A percentile compares a stretch with the other conserved stretches of the same genome.
These are phyloP conservation scores for Karstenula rhodostoma DNA, from an alignment of 2,329 filamentous ascomycete genomes.

Conservation along the genomic window DNA sequence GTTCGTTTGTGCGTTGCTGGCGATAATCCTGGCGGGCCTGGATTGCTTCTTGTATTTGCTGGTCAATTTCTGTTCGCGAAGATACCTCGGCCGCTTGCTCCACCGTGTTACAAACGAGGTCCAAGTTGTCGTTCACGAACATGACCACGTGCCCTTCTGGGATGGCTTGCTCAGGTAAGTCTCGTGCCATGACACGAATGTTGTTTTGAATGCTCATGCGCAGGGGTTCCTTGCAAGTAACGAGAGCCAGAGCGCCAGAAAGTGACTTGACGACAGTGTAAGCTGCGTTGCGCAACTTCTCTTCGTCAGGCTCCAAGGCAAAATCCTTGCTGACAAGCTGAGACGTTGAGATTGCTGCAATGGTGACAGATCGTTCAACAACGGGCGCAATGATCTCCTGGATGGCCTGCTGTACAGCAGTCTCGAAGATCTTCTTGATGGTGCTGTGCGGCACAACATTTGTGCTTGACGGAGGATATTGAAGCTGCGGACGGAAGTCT, in stretches of 20 bases:
- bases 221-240: conserved; percentile 98
- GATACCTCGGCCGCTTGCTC: conserved; percentile 95
- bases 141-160: conserved; percentile 96
- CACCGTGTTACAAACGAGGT: conserved; percentile 90
- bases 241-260: conserved; percentile 89
- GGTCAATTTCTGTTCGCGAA: conserved; percentile 92
- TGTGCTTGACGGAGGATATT: conserved; percentile 74
- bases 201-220: conserved; percentile 98
- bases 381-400: conserved; percentile 97
- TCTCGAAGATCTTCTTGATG: conserved; percentile 77
- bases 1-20: conserved; percentile 77
- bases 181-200: conserved; percentile 81
- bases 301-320: conserved; percentile 88
- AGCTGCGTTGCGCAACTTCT: conserved; percentile 83
- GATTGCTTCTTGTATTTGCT: conserved; percentile 84
- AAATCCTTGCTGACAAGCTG: conserved; percentile 98
- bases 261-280: conserved; percentile 95
- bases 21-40: conserved; percentile 80
- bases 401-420: conserved; percentile 86
- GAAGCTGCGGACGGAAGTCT: conserved; percentile 80
- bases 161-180: conserved; percentile 72
- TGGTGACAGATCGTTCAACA: conserved; percentile 96
- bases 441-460: conserved; percentile 75
- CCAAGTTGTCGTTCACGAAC: conserved; percentile 98
- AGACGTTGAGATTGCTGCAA: conserved; percentile 94